These are phyloP conservation scores for Lichtheimia ramosa DNA, from an alignment of 371 early-diverging fungal species.

Conservation along the genomic window DNA sequence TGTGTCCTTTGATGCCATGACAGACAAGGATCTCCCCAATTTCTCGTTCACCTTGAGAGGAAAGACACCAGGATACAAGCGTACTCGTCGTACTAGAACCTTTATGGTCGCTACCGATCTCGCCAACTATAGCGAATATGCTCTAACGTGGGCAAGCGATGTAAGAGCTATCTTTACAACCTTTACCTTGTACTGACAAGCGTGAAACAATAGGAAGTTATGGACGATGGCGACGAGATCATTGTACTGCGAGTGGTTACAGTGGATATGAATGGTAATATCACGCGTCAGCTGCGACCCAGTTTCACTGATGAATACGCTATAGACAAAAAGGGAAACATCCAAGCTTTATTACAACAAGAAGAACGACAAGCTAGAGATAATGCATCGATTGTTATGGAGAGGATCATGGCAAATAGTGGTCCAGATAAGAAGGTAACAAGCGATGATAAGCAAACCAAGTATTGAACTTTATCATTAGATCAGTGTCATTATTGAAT, in stretches of 20 bases:
- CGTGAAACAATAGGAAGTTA: slow-evolving; percentile 37
- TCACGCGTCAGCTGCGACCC: background rate
- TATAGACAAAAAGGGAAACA: slow-evolving; percentile 43
- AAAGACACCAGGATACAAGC: slow-evolving; percentile 50
- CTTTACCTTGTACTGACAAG: too few species aligned
- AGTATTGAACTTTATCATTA: too few species aligned
- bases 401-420: slow-evolving; percentile 37
- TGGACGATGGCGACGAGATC: slow-evolving; percentile 65
- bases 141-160: slow-evolving; percentile 57
- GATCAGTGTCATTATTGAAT: slow-evolving; percentile 61
- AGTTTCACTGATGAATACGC: too few species aligned
- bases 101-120: slow-evolving; percentile 64
- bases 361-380: slow-evolving; percentile 49
- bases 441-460: too few species aligned
- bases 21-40: slow-evolving; percentile 50
- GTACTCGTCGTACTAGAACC: slow-evolving; percentile 49
- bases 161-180: slow-evolving; percentile 16
- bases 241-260: slow-evolving; percentile 51
- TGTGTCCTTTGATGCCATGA: slow-evolving; percentile 63
- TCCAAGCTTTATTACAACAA: slow-evolving; percentile 38
- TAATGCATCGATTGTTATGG: slow-evolving; percentile 54
- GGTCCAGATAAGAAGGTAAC: slow-evolving; percentile 30
- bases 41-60: slow-evolving; percentile 61
- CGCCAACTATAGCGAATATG: slow-evolving; percentile 61
- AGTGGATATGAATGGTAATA: slow-evolving; percentile 41